Evolutionary conservation across 1,284 basidiomycete genomes (phyloP).

Genomic region (Ustilago vetiveriae): DNA sequence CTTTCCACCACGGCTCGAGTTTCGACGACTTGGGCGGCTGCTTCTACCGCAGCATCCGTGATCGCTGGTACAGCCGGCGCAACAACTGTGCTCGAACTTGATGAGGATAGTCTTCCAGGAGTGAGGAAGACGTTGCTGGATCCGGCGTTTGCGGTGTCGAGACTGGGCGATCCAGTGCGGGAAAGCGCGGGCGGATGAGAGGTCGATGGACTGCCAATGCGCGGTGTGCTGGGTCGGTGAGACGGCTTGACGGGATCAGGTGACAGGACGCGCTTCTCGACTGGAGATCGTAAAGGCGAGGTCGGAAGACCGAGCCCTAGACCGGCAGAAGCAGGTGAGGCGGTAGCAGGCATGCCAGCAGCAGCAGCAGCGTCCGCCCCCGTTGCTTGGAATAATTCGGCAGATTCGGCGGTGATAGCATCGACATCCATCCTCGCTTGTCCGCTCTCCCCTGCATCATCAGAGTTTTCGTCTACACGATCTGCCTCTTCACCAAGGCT

Average conservation of each 20-base stretch:
- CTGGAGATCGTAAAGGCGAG: constrained; percentile 15
- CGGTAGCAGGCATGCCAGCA: background rate
- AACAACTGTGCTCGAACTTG: background rate
- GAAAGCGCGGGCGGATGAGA: constrained; percentile 11
- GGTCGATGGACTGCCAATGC: constrained; percentile 37
- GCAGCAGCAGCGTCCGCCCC: constrained; percentile 10
- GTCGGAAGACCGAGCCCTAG: constrained; percentile 20
- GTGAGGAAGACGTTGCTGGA: constrained; percentile 4
- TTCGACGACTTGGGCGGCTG: constrained; percentile 5
- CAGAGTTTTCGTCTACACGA: background rate
- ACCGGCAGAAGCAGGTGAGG: constrained; percentile 2
- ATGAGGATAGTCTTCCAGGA: background rate
- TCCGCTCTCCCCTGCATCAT: background rate
- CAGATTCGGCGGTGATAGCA: constrained; percentile 33
- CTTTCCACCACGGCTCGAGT: constrained; percentile 4
- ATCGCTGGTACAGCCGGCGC: background rate
- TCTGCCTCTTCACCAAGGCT: background rate
- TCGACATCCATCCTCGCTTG: constrained; percentile 30
- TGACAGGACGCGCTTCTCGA: constrained; percentile 28
- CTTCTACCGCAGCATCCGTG: constrained; percentile 4
- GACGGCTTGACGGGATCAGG: constrained; percentile 44
- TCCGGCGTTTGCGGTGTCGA: constrained; percentile 6
- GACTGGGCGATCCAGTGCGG: constrained; percentile 20
- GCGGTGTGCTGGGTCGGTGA: constrained; percentile 26
- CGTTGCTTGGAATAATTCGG: constrained; percentile 18